These are phyloP conservation scores for Moesziomyces sp. DNA, from an alignment of 1,284 basidiomycete species.

Conservation along the genomic window DNA sequence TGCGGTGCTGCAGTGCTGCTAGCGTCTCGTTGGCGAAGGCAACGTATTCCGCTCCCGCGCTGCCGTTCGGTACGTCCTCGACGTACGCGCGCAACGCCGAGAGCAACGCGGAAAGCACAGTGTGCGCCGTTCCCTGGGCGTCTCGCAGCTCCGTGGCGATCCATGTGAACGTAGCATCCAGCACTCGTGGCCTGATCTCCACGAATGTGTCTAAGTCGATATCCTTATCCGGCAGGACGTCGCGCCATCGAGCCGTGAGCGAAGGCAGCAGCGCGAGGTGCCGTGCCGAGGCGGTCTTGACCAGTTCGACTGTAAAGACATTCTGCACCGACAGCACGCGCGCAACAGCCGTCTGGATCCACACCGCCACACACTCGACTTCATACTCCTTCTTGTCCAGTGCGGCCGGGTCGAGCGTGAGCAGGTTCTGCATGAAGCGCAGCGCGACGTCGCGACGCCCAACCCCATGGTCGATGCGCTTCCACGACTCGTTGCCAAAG, in stretches of 20 bases:
- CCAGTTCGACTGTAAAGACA: constrained; percentile 36
- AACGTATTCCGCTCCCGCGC: constrained; percentile 6
- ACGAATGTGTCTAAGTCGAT: constrained; percentile 28
- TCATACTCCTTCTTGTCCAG: constrained; percentile 26
- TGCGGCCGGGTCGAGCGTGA: constrained; percentile 73
- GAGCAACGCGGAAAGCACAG: constrained; percentile 39
- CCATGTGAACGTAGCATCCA: constrained; percentile 6
- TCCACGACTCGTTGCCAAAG: constrained; percentile 75
- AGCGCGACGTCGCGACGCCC: constrained; percentile 77
- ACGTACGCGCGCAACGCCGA: constrained; percentile 34
- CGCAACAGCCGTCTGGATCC: constrained; percentile 55
- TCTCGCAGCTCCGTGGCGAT: constrained; percentile 1
- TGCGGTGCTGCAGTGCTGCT: constrained; percentile 6
- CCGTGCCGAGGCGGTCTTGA: constrained; percentile 1
- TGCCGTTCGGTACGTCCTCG: constrained; percentile 26
- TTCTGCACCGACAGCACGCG: constrained; percentile 48
- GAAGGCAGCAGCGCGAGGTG: constrained; percentile 4
- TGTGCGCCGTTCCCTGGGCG: constrained; percentile 16
- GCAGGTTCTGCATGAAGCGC: constrained; percentile 76
- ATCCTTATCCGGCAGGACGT: background rate
- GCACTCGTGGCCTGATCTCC: constrained; percentile 1
- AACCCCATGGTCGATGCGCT: constrained; percentile 72
- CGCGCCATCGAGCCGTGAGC: constrained; percentile 6
- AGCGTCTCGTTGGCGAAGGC: constrained; percentile 15
- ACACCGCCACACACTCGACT: constrained; percentile 50